A percentile compares a stretch with the other conserved stretches of the same genome.
These are phyloP conservation scores for Populus hybrid DNA, from an alignment of 441 rosid species.

Conservation along the genomic window DNA sequence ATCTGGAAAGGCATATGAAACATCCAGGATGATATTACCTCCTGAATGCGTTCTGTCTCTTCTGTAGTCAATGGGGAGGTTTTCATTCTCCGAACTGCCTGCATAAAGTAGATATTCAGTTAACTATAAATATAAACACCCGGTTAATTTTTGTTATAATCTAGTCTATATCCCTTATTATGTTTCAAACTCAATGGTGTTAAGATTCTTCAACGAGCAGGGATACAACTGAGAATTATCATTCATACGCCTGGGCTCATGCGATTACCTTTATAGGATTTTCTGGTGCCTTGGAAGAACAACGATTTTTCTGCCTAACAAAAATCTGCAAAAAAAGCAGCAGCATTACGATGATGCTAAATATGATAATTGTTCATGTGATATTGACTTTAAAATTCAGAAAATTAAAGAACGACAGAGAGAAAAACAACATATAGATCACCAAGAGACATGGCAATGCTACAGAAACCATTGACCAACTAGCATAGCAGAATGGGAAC, in stretches of 20 bases:
- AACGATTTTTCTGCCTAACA: constrained; percentile 93
- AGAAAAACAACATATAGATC: background rate
- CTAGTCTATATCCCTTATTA: background rate
- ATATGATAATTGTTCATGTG: background rate
- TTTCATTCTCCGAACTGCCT: constrained; percentile 93
- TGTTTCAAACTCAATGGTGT: background rate
- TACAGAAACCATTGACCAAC: background rate
- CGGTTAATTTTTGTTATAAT: background rate
- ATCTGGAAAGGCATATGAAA: background rate
- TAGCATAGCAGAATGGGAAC: background rate
- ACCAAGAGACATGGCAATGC: constrained; percentile 9
- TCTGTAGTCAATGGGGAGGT: constrained; percentile 67
- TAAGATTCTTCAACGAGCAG: background rate
- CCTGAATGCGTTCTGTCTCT: constrained; percentile 74
- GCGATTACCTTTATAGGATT: constrained; percentile 84
- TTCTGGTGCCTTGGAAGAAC: constrained; percentile 93
- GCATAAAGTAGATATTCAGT: constrained; percentile 27
- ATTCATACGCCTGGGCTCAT: background rate
- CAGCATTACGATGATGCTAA: constrained; percentile 4
- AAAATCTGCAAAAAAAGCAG: constrained; percentile 63
- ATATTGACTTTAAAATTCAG: constrained; percentile 4
- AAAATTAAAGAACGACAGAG: background rate
- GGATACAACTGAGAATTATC: background rate
- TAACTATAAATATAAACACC: background rate
- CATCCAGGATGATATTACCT: constrained; percentile 50